A percentile compares a stretch with the other conserved stretches of the same genome.
Conservation (phyloP, 2,329 filamentous ascomycete species). For the Myriosclerotinia scirpicola region DNA sequence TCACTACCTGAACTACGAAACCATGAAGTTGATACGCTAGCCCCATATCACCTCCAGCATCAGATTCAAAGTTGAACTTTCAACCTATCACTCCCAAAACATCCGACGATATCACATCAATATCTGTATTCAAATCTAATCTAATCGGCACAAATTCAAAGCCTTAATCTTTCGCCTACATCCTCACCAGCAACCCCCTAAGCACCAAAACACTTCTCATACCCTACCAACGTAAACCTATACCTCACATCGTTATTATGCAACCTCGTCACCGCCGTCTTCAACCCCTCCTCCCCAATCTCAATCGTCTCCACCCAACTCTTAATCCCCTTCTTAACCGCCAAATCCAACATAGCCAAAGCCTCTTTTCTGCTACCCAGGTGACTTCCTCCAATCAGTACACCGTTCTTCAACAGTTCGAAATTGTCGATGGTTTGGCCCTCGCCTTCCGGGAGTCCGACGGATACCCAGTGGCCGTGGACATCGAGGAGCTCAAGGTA, state of each 20-base stretch:
- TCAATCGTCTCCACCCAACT: conserved; percentile 73
- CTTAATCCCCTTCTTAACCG: conserved; percentile 66
- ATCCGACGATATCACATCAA: neutral
- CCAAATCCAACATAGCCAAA: conserved; percentile 69
- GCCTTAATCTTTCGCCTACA: conserved; percentile 1
- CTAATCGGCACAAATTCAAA: neutral
- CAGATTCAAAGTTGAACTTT: neutral
- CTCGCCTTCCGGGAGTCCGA: conserved; percentile 76
- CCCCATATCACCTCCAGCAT: too few species aligned
- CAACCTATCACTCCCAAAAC: neutral
- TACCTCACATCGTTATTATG: conserved; percentile 72
- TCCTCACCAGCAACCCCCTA: neutral
- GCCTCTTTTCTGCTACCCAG: conserved; percentile 70
- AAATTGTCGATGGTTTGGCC: conserved; percentile 71
- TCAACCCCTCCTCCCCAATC: conserved; percentile 67
- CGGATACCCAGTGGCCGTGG: conserved; percentile 76
- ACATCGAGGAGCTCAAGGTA: conserved; percentile 81
- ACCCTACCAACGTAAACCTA: conserved; percentile 68
- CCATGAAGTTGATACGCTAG: too few species aligned
- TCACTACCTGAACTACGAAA: too few species aligned
- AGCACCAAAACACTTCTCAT: conserved; percentile 62
- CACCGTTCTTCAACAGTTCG: conserved; percentile 73
- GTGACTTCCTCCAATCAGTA: conserved; percentile 69
- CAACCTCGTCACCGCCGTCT: conserved; percentile 67
- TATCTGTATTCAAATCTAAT: neutral